phyloP scores from a whole-genome alignment of 106 monocot species.

The Alisma plantagoaquatica region DNA sequence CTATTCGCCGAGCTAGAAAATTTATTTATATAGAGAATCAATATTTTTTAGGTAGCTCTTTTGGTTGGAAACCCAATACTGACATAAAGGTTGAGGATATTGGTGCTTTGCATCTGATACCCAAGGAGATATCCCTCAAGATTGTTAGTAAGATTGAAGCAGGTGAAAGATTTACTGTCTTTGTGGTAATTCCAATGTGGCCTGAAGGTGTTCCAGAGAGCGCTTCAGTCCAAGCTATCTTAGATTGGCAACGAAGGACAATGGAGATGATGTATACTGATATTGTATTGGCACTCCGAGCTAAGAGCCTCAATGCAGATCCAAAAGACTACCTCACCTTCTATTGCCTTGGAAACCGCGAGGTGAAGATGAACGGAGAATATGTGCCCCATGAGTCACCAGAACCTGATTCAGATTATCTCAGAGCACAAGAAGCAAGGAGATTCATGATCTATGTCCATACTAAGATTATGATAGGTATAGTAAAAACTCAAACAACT shows the following conservation, averaged over 20 bases:
- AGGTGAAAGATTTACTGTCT: slow-evolving; percentile 41
- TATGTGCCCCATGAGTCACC: slow-evolving; percentile 27
- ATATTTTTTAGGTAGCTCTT: slow-evolving; percentile 25
- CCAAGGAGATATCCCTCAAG: slow-evolving; percentile 42
- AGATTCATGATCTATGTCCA: slow-evolving; percentile 77
- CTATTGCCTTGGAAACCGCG: slow-evolving; percentile 55
- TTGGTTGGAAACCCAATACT: slow-evolving; percentile 8
- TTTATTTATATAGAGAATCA: slow-evolving; percentile 21
- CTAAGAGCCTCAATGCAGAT: slow-evolving; percentile 17
- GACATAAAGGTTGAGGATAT: slow-evolving; percentile 30
- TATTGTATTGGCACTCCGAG: slow-evolving; percentile 24
- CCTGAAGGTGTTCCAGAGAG: background rate
- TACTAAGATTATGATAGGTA: slow-evolving; percentile 71
- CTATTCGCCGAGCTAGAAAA: slow-evolving; percentile 25
- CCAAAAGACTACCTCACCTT: slow-evolving; percentile 49
- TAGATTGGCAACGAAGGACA: slow-evolving; percentile 21
- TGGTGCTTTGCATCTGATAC: slow-evolving; percentile 41
- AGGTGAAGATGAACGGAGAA: slow-evolving; percentile 22
- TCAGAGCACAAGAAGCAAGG: slow-evolving; percentile 33
- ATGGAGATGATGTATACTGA: slow-evolving; percentile 72
- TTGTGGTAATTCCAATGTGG: slow-evolving; percentile 11
- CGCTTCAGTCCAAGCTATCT: background rate
- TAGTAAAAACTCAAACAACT: background rate
- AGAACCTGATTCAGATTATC: slow-evolving; percentile 32
- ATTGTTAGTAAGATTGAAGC: slow-evolving; percentile 55